A percentile compares a stretch with the other conserved stretches of the same genome.
Conservation (phyloP, 805 yeast species). For the Kazachstania kunashirensis region DNA sequence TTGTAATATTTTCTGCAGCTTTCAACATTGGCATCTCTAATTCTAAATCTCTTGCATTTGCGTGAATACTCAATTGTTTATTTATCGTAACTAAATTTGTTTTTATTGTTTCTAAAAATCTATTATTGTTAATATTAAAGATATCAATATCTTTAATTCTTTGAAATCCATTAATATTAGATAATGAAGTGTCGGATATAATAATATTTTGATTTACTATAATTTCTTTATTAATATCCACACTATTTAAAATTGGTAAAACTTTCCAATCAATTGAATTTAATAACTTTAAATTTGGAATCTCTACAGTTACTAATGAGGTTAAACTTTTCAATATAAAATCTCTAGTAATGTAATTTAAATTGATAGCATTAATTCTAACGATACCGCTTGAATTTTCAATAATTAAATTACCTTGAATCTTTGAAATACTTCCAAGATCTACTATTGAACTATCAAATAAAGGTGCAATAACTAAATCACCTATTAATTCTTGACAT, state of each 20-base stretch:
- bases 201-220: slow-evolving; percentile 42
- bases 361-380: slow-evolving; percentile 44
- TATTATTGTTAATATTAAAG: slow-evolving; percentile 61
- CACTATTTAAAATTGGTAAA: slow-evolving; percentile 57
- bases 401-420: slow-evolving; percentile 50
- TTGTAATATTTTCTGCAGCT: slow-evolving; percentile 51
- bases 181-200: slow-evolving; percentile 63
- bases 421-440: slow-evolving; percentile 32
- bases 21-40: slow-evolving; percentile 46
- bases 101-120: slow-evolving; percentile 55
- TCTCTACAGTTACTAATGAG: slow-evolving; percentile 47
- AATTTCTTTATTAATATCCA: slow-evolving; percentile 44
- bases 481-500: slow-evolving; percentile 47
- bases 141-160: slow-evolving; percentile 42
- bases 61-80: slow-evolving; percentile 52
- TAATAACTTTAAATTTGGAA: slow-evolving; percentile 45
- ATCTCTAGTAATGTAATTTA: slow-evolving; percentile 40
- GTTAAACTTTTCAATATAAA: slow-evolving; percentile 51
- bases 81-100: slow-evolving; percentile 44
- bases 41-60: slow-evolving; percentile 49
- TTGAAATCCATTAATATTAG: slow-evolving; percentile 53
- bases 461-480: slow-evolving; percentile 35
- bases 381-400: slow-evolving; percentile 45
- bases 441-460: slow-evolving; percentile 43
- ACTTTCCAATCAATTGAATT: slow-evolving; percentile 56